phyloP scores from a whole-genome alignment of 306 rosid genomes.

The Trichosanthes cucumerina region DNA sequence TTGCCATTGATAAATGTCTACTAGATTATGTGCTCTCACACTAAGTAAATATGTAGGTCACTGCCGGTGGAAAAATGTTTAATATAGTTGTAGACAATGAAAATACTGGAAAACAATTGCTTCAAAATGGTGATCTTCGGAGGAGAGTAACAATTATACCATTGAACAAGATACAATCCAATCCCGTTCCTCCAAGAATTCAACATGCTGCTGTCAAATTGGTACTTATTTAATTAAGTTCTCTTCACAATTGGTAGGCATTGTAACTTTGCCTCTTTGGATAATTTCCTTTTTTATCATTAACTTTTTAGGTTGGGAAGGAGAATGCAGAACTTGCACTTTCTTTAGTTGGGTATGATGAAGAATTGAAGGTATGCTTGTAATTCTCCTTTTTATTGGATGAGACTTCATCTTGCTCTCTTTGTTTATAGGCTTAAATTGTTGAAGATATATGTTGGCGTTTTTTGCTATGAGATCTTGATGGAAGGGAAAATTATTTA shows the following conservation, averaged over 20 bases:
- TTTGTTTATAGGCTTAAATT: constrained; percentile 8
- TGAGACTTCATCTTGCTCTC: constrained; percentile 6
- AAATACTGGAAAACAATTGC: constrained; percentile 74
- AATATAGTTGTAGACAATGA: constrained; percentile 92
- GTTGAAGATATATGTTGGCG: background rate
- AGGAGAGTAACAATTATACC: constrained; percentile 96
- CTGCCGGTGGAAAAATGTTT: constrained; percentile 92
- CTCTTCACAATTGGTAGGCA: background rate
- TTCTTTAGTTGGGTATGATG: constrained; percentile 80
- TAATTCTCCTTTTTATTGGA: background rate
- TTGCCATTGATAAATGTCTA: constrained; percentile 1
- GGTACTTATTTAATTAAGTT: constrained; percentile 38
- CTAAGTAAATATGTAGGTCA: constrained; percentile 40
- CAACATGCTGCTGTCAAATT: constrained; percentile 56
- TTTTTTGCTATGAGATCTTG: background rate
- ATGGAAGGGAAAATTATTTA: background rate
- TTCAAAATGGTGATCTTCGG: constrained; percentile 80
- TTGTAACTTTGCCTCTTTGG: constrained; percentile 2
- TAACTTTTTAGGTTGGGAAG: constrained; percentile 68
- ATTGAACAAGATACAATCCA: constrained; percentile 72
- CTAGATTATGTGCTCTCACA: constrained; percentile 9
- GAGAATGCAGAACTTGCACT: constrained; percentile 80
- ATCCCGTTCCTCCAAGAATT: constrained; percentile 38
- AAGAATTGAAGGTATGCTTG: constrained; percentile 63
- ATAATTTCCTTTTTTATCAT: constrained; percentile 12